Percentiles rank a stretch among this genome's conserved stretches.
Conservation (phyloP, 192 early-diverging fungal species). For the Podila horticola region DNA sequence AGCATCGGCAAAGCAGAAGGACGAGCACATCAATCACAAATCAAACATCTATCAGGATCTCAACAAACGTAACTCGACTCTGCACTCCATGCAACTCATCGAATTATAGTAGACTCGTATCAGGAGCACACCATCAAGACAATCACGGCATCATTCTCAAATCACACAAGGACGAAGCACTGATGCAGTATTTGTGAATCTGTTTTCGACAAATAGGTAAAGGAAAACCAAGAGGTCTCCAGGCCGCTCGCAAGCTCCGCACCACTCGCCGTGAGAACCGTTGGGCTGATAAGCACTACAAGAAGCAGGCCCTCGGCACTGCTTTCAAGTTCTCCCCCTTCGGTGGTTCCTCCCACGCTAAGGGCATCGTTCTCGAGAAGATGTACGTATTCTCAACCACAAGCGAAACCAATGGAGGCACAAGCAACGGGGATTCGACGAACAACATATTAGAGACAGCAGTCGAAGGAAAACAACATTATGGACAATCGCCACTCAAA, state of each 20-base stretch:
- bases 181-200: no score
- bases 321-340: slow-evolving; percentile 98
- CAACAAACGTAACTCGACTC: no score
- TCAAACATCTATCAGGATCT: no score
- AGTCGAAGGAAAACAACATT: neutral
- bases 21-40: no score
- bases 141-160: no score
- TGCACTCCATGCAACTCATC: no score
- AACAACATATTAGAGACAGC: neutral
- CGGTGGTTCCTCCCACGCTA: slow-evolving; percentile 99
- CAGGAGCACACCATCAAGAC: no score
- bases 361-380: slow-evolving; percentile 99
- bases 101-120: no score
- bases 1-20: no score
- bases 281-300: slow-evolving; percentile 99
- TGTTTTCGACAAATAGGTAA: slow-evolving; percentile 56
- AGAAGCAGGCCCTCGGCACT: slow-evolving; percentile 98
- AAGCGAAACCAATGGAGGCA: neutral
- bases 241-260: slow-evolving; percentile 98
- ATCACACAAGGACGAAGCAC: no score
- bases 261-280: slow-evolving; percentile 97
- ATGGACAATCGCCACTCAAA: no score
- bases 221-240: slow-evolving; percentile 97
- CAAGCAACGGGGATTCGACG: neutral
- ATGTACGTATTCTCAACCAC: slow-evolving; percentile 70